A percentile compares a stretch with the other conserved stretches of the same genome.
Evolutionary conservation across 1,139 yeast genomes (phyloP).

Genomic region (Candida gigantensis): DNA sequence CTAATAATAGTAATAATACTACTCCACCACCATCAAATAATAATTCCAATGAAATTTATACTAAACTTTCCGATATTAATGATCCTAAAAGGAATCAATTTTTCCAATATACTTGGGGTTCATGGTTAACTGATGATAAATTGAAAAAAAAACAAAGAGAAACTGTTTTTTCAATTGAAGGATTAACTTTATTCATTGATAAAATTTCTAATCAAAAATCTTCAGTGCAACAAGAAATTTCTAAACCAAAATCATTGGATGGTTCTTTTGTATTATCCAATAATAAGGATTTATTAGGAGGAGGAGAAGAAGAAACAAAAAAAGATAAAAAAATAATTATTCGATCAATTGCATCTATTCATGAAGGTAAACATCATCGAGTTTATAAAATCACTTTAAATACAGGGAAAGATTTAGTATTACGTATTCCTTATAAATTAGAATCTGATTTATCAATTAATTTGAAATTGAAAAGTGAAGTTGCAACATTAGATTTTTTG

Average conservation of each 20-base stretch:
- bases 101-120: conserved; percentile 91
- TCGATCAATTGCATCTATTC: conserved; percentile 77
- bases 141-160: conserved; percentile 71
- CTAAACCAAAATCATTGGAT: conserved; percentile 27
- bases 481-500: conserved; percentile 87
- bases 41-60: conserved; percentile 35
- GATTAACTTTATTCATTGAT: conserved; percentile 55
- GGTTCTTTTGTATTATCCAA: conserved; percentile 40
- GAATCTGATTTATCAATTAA: conserved; percentile 64
- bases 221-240: conserved; percentile 12
- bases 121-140: conserved; percentile 83
- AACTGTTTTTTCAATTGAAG: conserved; percentile 83
- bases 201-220: too few relatives aligned
- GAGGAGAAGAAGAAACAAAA: too few relatives aligned
- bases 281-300: conserved; percentile 14
- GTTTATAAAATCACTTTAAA: conserved; percentile 70
- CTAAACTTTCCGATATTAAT: conserved; percentile 57
- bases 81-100: conserved; percentile 75
- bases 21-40: conserved; percentile 22
- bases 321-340: conserved; percentile 52
- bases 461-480: conserved; percentile 80
- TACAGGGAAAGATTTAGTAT: conserved; percentile 61
- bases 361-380: conserved; percentile 93
- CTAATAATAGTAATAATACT: too few relatives aligned
- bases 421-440: conserved; percentile 83